These are phyloP conservation scores for Suillus decipiens DNA, from an alignment of 768 basidiomycete genomes.

Conservation along the genomic window DNA sequence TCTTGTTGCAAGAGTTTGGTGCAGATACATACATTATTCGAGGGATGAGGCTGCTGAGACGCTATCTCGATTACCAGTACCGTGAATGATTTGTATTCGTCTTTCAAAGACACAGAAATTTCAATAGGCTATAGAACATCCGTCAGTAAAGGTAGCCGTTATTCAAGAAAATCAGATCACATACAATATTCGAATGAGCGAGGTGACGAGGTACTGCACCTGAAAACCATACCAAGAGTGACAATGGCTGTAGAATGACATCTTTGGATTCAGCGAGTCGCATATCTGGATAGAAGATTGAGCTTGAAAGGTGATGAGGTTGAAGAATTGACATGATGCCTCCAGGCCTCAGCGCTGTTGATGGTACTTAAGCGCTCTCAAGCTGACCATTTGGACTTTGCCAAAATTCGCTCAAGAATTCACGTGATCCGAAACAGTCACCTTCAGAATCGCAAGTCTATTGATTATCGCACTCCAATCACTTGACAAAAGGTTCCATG, in stretches of 20 bases:
- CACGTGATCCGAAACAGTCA: background rate
- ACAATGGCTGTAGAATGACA: background rate
- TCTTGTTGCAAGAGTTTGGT: background rate
- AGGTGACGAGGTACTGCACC: background rate
- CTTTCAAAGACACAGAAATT: background rate
- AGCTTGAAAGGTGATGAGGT: background rate
- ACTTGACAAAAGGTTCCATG: background rate
- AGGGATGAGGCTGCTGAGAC: background rate
- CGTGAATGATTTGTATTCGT: background rate
- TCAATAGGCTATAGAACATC: background rate
- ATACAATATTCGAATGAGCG: background rate
- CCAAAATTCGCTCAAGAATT: background rate
- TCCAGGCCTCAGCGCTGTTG: background rate
- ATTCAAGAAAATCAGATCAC: background rate
- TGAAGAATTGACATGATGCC: background rate
- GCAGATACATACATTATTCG: slow-evolving; percentile 2
- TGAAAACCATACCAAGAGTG: background rate
- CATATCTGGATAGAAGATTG: background rate
- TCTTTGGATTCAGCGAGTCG: background rate
- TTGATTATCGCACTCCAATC: background rate
- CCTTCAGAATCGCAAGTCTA: background rate
- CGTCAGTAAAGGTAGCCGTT: background rate
- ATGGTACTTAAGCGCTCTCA: background rate
- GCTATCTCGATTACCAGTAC: background rate
- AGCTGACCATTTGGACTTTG: too few relatives aligned